phyloP scores from a whole-genome alignment of 768 basidiomycete species.

The Russula brevipes region DNA sequence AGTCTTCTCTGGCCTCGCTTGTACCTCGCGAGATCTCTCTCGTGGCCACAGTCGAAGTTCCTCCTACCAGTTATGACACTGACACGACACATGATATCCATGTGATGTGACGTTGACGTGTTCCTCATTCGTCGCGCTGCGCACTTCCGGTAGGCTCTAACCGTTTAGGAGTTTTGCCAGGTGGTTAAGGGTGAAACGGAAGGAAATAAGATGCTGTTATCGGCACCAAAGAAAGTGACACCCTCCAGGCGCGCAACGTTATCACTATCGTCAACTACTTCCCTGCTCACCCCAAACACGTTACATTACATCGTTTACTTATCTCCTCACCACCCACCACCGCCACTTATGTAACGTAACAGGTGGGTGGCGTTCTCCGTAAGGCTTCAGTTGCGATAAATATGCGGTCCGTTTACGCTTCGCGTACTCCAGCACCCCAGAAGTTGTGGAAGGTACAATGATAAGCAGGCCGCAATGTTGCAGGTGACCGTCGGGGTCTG shows the following conservation, averaged over 20 bases:
- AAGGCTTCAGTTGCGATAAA: not conserved
- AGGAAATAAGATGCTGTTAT: not conserved
- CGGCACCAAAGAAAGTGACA: not conserved
- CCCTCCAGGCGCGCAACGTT: not conserved
- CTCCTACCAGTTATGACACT: not conserved
- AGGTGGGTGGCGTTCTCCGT: not conserved
- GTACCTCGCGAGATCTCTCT: not conserved
- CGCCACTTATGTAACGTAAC: slow-evolving; percentile 6
- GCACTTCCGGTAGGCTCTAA: no score
- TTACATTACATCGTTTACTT: not conserved
- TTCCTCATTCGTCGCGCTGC: not conserved
- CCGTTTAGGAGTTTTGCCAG: no score
- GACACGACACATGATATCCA: not conserved
- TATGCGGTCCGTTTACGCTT: not conserved
- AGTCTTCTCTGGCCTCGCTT: no score
- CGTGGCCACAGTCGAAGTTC: no score
- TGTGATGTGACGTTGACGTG: not conserved
- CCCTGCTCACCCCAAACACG: no score
- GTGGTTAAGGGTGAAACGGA: not conserved
- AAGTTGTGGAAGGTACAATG: not conserved
- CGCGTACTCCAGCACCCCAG: not conserved
- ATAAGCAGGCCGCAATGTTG: not conserved
- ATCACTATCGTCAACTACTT: not conserved
- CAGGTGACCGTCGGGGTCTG: not conserved
- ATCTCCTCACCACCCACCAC: not conserved